These are phyloP conservation scores for Diophrys appendiculata DNA, from an alignment of 73 alveolate genomes.

Conservation along the genomic window DNA sequence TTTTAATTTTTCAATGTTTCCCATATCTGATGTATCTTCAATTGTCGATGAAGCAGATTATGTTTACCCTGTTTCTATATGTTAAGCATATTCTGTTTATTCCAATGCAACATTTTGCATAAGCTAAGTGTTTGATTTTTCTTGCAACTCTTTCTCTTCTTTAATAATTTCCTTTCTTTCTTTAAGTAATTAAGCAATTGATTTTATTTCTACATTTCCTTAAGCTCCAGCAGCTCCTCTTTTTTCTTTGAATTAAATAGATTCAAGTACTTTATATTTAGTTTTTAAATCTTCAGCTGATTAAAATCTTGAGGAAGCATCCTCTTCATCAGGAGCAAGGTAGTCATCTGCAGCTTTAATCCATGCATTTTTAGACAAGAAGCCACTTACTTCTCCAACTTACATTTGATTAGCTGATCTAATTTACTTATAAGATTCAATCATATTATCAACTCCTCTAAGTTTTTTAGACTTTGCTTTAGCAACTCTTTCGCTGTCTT, in stretches of 20 bases:
- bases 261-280: not conserved
- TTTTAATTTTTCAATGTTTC: constrained; percentile 23
- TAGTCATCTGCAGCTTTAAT: not conserved
- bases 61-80: too few relatives aligned
- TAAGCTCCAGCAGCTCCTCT: constrained; percentile 32
- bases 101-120: not conserved
- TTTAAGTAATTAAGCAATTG: constrained; percentile 32
- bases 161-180: constrained; percentile 41
- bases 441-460: constrained; percentile 45
- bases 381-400: constrained; percentile 7
- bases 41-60: not conserved
- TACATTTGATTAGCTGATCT: not conserved
- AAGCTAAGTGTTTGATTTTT: not conserved
- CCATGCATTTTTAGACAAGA: not conserved
- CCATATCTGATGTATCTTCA: not conserved
- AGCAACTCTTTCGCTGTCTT: constrained; percentile 38
- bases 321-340: constrained; percentile 9
- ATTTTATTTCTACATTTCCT: constrained; percentile 19
- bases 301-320: too few relatives aligned
- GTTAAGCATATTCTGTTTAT: constrained; percentile 4
- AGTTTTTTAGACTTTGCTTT: constrained; percentile 47
- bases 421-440: too few relatives aligned
- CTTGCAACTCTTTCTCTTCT: constrained; percentile 32
- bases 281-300: too few relatives aligned
- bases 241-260: constrained; percentile 3